These are phyloP conservation scores for Bryum argenteum DNA, from an alignment of 225 moss, liverwort and hornwort genomes.

Conservation along the genomic window DNA sequence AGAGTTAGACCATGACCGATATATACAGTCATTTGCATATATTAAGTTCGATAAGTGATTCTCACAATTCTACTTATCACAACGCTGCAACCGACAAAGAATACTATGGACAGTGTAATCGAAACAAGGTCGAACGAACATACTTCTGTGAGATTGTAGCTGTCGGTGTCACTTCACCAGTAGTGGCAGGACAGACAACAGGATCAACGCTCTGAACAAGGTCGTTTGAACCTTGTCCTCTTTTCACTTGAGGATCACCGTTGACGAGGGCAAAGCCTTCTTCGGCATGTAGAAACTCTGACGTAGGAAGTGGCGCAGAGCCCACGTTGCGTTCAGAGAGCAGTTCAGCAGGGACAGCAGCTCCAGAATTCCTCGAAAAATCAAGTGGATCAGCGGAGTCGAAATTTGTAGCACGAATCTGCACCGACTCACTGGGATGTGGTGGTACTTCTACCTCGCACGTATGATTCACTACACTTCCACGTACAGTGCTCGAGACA, in stretches of 20 bases:
- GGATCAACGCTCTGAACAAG: conserved; percentile 8
- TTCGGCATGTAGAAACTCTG: conserved; percentile 14
- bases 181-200: neutral
- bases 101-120: neutral
- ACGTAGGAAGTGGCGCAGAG: neutral
- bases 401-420: neutral
- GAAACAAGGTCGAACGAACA: neutral
- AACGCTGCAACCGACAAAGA: too few relatives aligned
- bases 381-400: conserved; percentile 20
- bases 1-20: neutral
- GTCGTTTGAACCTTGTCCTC: conserved; percentile 25
- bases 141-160: conserved; percentile 28
- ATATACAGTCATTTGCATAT: too few relatives aligned
- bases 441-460: neutral
- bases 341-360: neutral
- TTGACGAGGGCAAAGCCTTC: conserved; percentile 5
- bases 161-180: conserved; percentile 23
- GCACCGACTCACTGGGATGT: conserved; percentile 12
- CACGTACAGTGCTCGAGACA: conserved; percentile 6
- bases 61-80: too few relatives aligned
- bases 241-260: conserved; percentile 1
- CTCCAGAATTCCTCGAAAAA: conserved; percentile 10
- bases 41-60: too few relatives aligned
- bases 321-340: conserved; percentile 9
- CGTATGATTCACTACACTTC: conserved; percentile 2